Conservation (phyloP, 1,139 yeast genomes). For the Pichia sp. region DNA sequence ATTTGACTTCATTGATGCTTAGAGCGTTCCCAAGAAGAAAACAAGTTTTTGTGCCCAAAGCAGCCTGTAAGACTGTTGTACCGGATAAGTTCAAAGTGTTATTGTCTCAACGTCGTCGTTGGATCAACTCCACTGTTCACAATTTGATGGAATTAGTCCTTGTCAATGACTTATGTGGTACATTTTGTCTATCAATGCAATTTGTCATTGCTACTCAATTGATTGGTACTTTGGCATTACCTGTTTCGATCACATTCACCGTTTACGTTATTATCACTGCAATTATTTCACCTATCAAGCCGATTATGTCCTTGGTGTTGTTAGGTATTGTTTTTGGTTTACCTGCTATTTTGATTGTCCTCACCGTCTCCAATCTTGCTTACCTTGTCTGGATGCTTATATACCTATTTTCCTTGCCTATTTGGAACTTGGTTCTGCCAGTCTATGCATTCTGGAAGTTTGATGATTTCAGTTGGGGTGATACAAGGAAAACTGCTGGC, state of each 20-base stretch:
- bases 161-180: conserved; percentile 91
- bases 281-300: conserved; percentile 75
- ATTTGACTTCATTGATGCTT: conserved; percentile 80
- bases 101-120: conserved; percentile 92
- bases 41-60: conserved; percentile 90
- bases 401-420: conserved; percentile 76
- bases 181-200: conserved; percentile 96
- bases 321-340: conserved; percentile 81
- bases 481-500: conserved; percentile 80
- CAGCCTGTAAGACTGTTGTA: conserved; percentile 90
- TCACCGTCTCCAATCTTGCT: conserved; percentile 74
- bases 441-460: conserved; percentile 92
- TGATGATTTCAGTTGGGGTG: conserved; percentile 99
- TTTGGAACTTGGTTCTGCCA: conserved; percentile 94
- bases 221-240: conserved; percentile 85
- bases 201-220: conserved; percentile 84
- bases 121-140: conserved; percentile 98
- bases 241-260: conserved; percentile 87
- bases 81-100: conserved; percentile 78
- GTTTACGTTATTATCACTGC: conserved; percentile 74
- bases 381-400: conserved; percentile 79
- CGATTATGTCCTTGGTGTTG: conserved; percentile 69
- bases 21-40: conserved; percentile 89
- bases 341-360: conserved; percentile 82
- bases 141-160: conserved; percentile 85